Base-by-base conservation (phyloP, 345 rosid species). In the Aegle marmelos region DNA sequence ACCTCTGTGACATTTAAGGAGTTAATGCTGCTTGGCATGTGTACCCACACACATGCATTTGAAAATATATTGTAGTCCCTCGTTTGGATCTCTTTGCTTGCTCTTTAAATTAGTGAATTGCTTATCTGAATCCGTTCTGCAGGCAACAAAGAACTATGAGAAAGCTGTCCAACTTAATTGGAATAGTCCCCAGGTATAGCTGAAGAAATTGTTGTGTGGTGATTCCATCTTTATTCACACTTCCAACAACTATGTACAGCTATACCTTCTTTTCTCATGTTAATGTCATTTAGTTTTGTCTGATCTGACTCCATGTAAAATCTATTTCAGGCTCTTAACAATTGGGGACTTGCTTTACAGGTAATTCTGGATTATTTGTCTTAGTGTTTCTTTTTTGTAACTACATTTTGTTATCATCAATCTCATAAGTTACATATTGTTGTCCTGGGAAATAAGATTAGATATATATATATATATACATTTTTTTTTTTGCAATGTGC, bases 271-370 rank as follows among this genome's bases (percentile, higher is more conserved):
- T 56, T 61, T 78, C 28, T 74, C 21, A 4, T 39, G 19, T 27
- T 48, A 30, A 45, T 39, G 2, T 70, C 53, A n/a, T 37, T 78
- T 60, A 19, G 5, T 67, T n/a, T 22, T 54, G 22, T 69, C 66
- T 56, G 74, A 67, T 78, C 76, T 74, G 45, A 76, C 59, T 22
- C 41, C 33, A 79, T 77, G 50, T 78, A 31, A 76, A 81, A 72
- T 76, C 70, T 76, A 57, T 80, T 85, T 78, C 92, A 97, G 99
- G 98, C 98, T 16, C 91, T 97, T 56, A 97, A 97, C 84, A 94
- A 97, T 78, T 94, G 98, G 99, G 99, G 98, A 70, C 98, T 94
- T 72, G 99, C 97, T 9, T 83, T 97, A 78, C 99, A 94, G 98
- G 98, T 94, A 86, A 25, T 45, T 74, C 33, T 22, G 59, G n/a